Evolutionary conservation across 1,284 basidiomycete genomes (phyloP).

Genomic region (Cryptococcus sp.): DNA sequence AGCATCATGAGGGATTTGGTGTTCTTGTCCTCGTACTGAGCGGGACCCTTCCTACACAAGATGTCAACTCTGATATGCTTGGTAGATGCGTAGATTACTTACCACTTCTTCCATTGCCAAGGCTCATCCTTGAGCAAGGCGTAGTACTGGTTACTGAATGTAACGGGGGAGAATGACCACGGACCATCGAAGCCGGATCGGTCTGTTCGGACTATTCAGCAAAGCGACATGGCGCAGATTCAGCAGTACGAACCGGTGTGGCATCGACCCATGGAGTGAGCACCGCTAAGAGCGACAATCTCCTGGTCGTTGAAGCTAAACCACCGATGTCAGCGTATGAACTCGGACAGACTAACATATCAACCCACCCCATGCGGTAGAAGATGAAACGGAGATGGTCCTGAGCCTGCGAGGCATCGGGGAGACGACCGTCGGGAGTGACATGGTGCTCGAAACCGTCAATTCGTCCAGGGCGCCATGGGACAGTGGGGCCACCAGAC

Average conservation of each 20-base stretch:
- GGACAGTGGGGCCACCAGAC: slow-evolving; percentile 64
- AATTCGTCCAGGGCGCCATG: slow-evolving; percentile 85
- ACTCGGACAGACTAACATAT: not conserved
- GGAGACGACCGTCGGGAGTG: slow-evolving; percentile 92
- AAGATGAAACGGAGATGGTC: slow-evolving; percentile 90
- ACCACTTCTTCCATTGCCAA: slow-evolving; percentile 62
- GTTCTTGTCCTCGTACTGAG: slow-evolving; percentile 91
- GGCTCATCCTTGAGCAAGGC: slow-evolving; percentile 81
- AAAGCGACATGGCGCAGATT: not conserved
- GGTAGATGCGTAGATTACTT: slow-evolving; percentile 4
- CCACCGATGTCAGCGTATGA: slow-evolving; percentile 14
- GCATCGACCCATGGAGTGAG: slow-evolving; percentile 93
- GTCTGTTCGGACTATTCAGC: slow-evolving; percentile 28
- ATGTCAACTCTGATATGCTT: slow-evolving; percentile 1
- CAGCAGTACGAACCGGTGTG: slow-evolving; percentile 63
- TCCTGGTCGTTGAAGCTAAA: slow-evolving; percentile 90
- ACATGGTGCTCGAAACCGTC: slow-evolving; percentile 75
- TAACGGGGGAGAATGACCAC: slow-evolving; percentile 53
- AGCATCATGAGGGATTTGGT: slow-evolving; percentile 93
- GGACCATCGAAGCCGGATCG: slow-evolving; percentile 85
- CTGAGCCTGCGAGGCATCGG: slow-evolving; percentile 80
- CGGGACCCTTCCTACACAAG: slow-evolving; percentile 78
- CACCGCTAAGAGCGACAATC: slow-evolving; percentile 91
- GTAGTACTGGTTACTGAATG: slow-evolving; percentile 86
- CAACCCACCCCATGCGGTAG: slow-evolving; percentile 75